Evolutionary conservation across 148 eudicot species (phyloP).

Genomic region (Camellia lanceoleosa): DNA sequence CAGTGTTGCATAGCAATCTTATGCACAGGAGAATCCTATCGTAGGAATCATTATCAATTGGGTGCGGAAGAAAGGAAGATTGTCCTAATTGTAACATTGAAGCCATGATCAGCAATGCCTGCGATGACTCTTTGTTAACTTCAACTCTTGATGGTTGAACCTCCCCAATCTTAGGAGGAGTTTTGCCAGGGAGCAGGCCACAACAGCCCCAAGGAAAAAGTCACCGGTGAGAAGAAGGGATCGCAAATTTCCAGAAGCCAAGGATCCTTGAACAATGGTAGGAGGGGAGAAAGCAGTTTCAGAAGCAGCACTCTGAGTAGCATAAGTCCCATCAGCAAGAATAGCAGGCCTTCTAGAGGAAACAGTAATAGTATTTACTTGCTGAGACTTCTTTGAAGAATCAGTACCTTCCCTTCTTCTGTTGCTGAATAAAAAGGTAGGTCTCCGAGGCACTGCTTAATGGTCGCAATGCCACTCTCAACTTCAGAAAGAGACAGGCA

Average conservation of each 20-base stretch:
- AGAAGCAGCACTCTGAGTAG: conserved; percentile 85
- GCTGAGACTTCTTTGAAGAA: conserved; percentile 54
- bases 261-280: conserved; percentile 59
- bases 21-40: conserved; percentile 71
- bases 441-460: conserved; percentile 81
- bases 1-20: conserved; percentile 61
- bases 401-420: conserved; percentile 66
- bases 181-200: conserved; percentile 68
- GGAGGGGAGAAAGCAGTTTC: conserved; percentile 75
- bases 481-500: conserved; percentile 83
- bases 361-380: conserved; percentile 55
- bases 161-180: conserved; percentile 74
- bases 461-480: conserved; percentile 69
- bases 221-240: conserved; percentile 77
- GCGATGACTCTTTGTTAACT: conserved; percentile 58
- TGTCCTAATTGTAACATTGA: conserved; percentile 80
- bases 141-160: conserved; percentile 78
- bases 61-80: conserved; percentile 76
- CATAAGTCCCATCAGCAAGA: conserved; percentile 89
- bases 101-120: conserved; percentile 57
- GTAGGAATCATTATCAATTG: conserved; percentile 74
- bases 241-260: conserved; percentile 63
- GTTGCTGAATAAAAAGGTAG: conserved; percentile 65
- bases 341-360: conserved; percentile 78
- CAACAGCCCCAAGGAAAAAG: conserved; percentile 78